These are phyloP conservation scores for Amylocystis lapponica DNA, from an alignment of 768 basidiomycete genomes.

Conservation along the genomic window DNA sequence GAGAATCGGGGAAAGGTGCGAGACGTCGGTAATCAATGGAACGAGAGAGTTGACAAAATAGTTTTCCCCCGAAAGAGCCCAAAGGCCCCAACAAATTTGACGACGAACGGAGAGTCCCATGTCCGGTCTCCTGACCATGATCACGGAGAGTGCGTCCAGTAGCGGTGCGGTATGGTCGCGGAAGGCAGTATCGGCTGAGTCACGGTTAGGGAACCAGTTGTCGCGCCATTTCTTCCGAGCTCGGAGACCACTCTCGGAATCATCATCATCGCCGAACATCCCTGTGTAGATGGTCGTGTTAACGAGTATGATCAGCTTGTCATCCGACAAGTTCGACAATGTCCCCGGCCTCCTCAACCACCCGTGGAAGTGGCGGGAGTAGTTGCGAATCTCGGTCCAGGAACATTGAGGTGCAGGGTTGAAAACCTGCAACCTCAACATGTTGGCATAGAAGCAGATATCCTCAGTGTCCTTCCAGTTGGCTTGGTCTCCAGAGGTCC, in stretches of 20 bases:
- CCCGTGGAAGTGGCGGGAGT: background rate
- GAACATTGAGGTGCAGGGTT: background rate
- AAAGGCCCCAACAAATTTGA: background rate
- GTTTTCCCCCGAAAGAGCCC: background rate
- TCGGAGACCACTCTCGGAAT: too few relatives aligned
- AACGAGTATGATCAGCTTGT: background rate
- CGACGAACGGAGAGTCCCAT: background rate
- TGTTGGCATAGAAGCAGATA: background rate
- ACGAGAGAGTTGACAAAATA: background rate
- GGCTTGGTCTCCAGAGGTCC: too few relatives aligned
- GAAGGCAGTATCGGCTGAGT: background rate
- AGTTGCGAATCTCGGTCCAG: background rate
- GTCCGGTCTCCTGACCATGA: background rate
- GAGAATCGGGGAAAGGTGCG: background rate
- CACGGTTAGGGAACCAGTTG: too few relatives aligned
- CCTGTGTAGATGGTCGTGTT: background rate
- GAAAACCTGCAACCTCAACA: background rate
- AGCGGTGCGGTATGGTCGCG: background rate
- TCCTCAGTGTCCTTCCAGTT: background rate
- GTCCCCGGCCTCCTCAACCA: background rate
- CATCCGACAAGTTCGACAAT: background rate
- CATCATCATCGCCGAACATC: background rate
- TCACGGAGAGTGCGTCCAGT: background rate
- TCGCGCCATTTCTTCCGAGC: too few relatives aligned
- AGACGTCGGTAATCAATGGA: background rate